Base-by-base conservation (phyloP, 805 yeast genomes). In the Spencermartinsiella europaea region DNA sequence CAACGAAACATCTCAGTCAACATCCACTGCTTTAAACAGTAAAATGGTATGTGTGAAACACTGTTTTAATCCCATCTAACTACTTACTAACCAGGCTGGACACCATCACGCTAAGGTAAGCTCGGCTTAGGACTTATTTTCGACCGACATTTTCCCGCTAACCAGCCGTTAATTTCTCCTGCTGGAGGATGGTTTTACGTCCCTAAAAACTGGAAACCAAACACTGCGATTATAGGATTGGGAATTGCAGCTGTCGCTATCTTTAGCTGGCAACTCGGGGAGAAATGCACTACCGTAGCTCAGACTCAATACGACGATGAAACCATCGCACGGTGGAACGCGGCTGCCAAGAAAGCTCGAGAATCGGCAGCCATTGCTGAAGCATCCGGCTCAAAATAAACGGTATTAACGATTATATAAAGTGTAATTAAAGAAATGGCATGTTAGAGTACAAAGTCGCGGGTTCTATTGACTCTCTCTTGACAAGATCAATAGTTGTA, bases 181-280 rank as follows among this genome's bases (percentile, higher is more conserved):
- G 57, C 77, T 2, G 82, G 82, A 47, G 82, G 81, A 42, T 77
- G 82, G 81, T 71, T 59, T 60, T 72, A 71, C 57, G 71, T 73
- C 14, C 82, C 82, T 16, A 66, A 64, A 53, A 77, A 77, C 66
- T 72, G 73, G 64, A 67, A 66, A 47, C 51, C 63, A 20, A 77
- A 77, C 58, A 71, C 77, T 7, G 45, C 58, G 12, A 57, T 70
- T 40, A 72, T 71, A 8, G 62, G 69, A 16, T 67, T 66, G 10
- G 75, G 74, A 1, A 63, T 69, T 40, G 61, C 68, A 22, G 63
- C 63, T 2, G 59, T 63, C 4, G 54, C 69, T 17, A 61, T 59
- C 37, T 60, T 60, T 25, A 52, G 70, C 25, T 71, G 66, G 52
- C 45, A 50, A 16, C 61, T 71, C 20, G 76, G 75, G 41, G 70